A percentile compares a stretch with the other conserved stretches of the same genome.
Evolutionary conservation across 805 yeast species (phyloP).

Genomic region (Pichia membranifaciens): DNA sequence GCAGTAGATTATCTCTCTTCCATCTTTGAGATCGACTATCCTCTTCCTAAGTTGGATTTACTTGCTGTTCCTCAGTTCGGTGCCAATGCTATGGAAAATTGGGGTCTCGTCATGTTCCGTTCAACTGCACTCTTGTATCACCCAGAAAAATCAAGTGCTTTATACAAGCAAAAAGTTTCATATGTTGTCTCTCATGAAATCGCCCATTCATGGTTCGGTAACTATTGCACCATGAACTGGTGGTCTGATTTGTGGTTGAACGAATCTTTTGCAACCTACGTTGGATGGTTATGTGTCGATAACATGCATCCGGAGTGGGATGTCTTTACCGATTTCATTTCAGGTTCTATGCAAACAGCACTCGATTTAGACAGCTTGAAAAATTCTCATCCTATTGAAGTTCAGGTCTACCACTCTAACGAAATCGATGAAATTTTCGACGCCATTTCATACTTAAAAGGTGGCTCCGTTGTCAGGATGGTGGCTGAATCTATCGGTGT

Average conservation of each 20-base stretch:
- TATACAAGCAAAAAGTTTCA: conserved; percentile 64
- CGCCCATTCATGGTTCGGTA: conserved; percentile 92
- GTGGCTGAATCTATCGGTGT: conserved; percentile 64
- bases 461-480: conserved; percentile 76
- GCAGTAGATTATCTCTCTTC: conserved; percentile 45
- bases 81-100: conserved; percentile 89
- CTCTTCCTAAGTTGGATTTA: conserved; percentile 78
- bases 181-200: conserved; percentile 82
- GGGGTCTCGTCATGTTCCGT: conserved; percentile 74
- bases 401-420: conserved; percentile 69
- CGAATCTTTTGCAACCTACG: conserved; percentile 89
- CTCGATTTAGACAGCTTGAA: conserved; percentile 50
- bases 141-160: conserved; percentile 39
- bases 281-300: conserved; percentile 66
- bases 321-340: conserved; percentile 52
- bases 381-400: conserved; percentile 77
- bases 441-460: conserved; percentile 74
- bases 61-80: conserved; percentile 74
- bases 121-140: conserved; percentile 51
- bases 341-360: conserved; percentile 46
- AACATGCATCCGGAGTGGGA: conserved; percentile 77
- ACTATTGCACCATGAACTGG: conserved; percentile 87
- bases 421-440: conserved; percentile 82
- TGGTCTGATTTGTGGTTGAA: conserved; percentile 91
- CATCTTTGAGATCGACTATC: conserved; percentile 52